Evolutionary conservation across 208 protist genomes (phyloP).

Genomic region (Leishmania tropica): DNA sequence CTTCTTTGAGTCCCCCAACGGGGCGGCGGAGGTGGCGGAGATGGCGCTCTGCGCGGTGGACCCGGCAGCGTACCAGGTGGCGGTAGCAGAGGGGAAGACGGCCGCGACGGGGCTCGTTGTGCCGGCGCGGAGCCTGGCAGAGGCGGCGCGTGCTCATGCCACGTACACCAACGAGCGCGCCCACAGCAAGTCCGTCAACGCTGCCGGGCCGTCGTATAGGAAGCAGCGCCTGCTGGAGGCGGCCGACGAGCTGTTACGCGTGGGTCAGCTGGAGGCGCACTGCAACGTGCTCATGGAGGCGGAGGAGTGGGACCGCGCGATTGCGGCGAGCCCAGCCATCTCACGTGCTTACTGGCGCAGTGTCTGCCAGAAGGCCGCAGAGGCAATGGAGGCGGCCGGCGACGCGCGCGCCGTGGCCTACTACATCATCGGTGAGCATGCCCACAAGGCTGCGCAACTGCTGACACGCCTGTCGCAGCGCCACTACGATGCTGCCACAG

Average conservation of each 20-base stretch:
- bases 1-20: constrained; percentile 87
- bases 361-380: constrained; percentile 65
- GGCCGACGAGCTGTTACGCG: constrained; percentile 64
- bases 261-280: constrained; percentile 82
- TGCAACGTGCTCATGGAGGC: constrained; percentile 85
- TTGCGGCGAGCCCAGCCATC: constrained; percentile 85
- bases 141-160: constrained; percentile 41
- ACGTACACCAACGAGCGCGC: constrained; percentile 72
- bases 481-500: constrained; percentile 58
- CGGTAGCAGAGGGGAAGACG: constrained; percentile 30
- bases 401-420: constrained; percentile 70
- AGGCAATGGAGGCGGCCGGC: constrained; percentile 70
- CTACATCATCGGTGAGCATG: constrained; percentile 84
- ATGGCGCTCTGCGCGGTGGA: constrained; percentile 48
- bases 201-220: constrained; percentile 57
- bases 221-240: constrained; percentile 70
- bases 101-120: constrained; percentile 47
- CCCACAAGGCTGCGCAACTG: constrained; percentile 59
- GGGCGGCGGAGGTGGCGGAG: constrained; percentile 63
- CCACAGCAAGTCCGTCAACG: constrained; percentile 62
- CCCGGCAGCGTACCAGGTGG: constrained; percentile 36
- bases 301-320: constrained; percentile 89
- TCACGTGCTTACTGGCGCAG: constrained; percentile 88
- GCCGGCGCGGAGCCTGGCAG: constrained; percentile 48
- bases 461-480: constrained; percentile 41